Evolutionary conservation across 441 rosid species (phyloP), one percentile per base, ranked within the genome.

Genomic region (Gossypium gossypioides): DNA sequence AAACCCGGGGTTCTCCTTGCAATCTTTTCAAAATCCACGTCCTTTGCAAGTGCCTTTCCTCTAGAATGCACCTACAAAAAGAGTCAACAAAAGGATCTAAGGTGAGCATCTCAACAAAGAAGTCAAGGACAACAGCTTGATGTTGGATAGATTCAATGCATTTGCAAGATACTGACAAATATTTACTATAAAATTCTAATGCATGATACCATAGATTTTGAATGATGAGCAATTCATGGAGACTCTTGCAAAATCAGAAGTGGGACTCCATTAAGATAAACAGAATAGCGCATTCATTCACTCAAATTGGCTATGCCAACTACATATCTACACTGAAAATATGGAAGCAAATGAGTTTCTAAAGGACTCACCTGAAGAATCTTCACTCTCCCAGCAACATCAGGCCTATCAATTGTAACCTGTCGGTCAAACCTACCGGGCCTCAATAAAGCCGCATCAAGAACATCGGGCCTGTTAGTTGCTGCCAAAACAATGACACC

Each of bases 401-500:
- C 95, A 78, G 98, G 98, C 83, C 96, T 80, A 64, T 92, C 98
- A 8, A 90, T 95, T 0, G 96, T 89, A 22, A 90, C 98, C 76
- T 90, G 98, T 58, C 92, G 59, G 55, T 90, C 98, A 57, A 92
- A 90, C 80, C 98, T 89, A 6, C 95, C 95, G 0, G 96, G 96
- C 76, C 98, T 81, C 75, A 92, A 76, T 84, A 90, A 81, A 25
- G 96, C 92, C 0, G 98, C 77, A 73, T 92, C 93, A 54, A 92
- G 98, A 77, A 89, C 98, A 77, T 92, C 96, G 0, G 95, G 95
- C 74, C 96, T 84, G 73, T 90, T 89, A 0, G 95, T 90, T 0
- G 98, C 96, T 4, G 93, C 96, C 91, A 90, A 84, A 22, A 89
- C 96, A 57, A 90, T 90, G 46, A 92, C 98, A 57, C 98, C 96